Percentiles rank a stretch among this genome's conserved stretches.
Conservation (phyloP, 805 yeast genomes). For the Cyberlindnera maclurae region DNA sequence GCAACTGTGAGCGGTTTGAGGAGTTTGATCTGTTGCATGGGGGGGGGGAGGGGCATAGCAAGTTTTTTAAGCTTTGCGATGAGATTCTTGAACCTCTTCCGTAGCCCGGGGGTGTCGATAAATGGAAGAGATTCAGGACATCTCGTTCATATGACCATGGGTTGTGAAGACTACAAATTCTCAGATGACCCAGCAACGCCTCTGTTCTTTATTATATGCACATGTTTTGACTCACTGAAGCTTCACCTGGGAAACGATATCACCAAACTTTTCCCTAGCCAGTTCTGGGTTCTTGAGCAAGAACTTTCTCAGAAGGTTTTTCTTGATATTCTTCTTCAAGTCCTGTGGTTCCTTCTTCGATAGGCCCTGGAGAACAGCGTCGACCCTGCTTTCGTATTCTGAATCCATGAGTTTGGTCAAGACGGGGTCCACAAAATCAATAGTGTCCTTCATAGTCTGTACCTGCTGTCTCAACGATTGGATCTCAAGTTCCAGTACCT, state of each 20-base stretch:
- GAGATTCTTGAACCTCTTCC: no score
- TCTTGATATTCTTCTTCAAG: conserved; percentile 47
- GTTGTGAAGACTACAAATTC: neutral
- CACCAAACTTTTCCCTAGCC: conserved; percentile 19
- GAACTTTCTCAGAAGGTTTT: conserved; percentile 67
- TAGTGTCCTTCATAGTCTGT: conserved; percentile 22
- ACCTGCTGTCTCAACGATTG: conserved; percentile 24
- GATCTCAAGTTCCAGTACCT: conserved; percentile 34
- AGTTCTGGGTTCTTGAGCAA: conserved; percentile 30
- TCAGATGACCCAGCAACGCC: neutral
- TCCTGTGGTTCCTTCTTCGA: conserved; percentile 32
- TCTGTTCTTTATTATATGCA: neutral
- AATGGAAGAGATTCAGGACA: no score
- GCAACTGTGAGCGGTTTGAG: conserved; percentile 25
- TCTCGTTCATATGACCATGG: no score
- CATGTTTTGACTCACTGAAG: neutral
- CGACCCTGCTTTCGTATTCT: conserved; percentile 30
- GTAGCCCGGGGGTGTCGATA: no score
- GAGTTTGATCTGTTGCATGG: conserved; percentile 29
- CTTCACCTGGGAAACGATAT: conserved; percentile 13
- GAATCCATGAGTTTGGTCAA: conserved; percentile 30
- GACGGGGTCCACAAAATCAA: conserved; percentile 30
- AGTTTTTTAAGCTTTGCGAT: no score
- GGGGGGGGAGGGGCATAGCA: no score
- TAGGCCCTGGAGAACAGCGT: conserved; percentile 28